Conservation (phyloP, 805 yeast genomes). For the Metschnikowia kunwiensis region DNA sequence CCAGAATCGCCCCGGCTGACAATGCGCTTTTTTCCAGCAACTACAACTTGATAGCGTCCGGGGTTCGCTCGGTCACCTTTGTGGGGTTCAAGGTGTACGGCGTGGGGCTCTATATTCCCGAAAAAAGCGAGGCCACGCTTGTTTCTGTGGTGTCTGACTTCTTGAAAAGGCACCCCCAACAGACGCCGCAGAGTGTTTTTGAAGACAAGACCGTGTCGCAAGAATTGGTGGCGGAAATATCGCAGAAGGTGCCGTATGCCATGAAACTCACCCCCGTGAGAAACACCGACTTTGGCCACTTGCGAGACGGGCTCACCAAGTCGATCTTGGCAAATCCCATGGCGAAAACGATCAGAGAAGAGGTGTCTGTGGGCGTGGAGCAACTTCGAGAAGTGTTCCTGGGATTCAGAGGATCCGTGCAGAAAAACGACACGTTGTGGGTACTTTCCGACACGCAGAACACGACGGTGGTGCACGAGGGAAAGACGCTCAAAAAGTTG, state of each 20-base stretch:
- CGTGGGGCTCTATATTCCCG: conserved; percentile 74
- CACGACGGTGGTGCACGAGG: conserved; percentile 14
- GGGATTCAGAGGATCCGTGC: conserved; percentile 64
- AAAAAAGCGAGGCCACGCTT: conserved; percentile 44
- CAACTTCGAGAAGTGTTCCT: conserved; percentile 61
- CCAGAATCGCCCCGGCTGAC: conserved; percentile 4
- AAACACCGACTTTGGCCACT: conserved; percentile 86
- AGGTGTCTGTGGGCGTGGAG: conserved; percentile 57
- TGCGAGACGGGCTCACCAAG: conserved; percentile 85
- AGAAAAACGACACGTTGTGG: conserved; percentile 65
- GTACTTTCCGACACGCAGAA: conserved; percentile 33
- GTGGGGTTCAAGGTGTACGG: conserved; percentile 82
- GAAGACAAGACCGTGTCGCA: conserved; percentile 52
- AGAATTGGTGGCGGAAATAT: conserved; percentile 53
- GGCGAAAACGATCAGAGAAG: conserved; percentile 44
- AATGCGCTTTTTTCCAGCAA: conserved; percentile 25
- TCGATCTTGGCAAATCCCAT: conserved; percentile 67
- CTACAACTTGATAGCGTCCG: conserved; percentile 69
- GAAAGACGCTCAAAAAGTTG: conserved; percentile 27
- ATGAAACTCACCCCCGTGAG: conserved; percentile 83
- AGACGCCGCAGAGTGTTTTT: conserved; percentile 23
- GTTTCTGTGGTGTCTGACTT: conserved; percentile 7
- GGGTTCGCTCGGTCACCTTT: conserved; percentile 82
- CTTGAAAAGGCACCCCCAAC: conserved; percentile 8
- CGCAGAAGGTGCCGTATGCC: conserved; percentile 56